Conservation (phyloP, 768 basidiomycete genomes). For the Rhodotorula babjevae region DNA sequence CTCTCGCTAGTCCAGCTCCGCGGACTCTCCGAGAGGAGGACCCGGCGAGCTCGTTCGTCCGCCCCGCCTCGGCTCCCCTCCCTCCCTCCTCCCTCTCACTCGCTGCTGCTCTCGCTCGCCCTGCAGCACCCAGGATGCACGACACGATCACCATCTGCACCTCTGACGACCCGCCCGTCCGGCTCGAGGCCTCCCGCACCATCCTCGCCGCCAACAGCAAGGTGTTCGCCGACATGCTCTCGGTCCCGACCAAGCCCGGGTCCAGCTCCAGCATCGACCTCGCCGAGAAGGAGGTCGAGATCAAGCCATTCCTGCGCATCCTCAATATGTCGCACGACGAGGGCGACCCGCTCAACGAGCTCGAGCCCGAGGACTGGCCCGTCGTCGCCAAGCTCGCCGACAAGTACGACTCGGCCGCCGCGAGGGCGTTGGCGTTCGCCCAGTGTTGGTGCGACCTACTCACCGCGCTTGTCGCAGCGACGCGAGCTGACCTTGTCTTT, state of each 20-base stretch:
- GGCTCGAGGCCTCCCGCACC: neutral
- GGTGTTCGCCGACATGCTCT: neutral
- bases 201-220: neutral
- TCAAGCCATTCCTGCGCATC: neutral
- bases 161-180: neutral
- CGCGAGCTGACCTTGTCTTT: too few species aligned
- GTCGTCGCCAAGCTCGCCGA: neutral
- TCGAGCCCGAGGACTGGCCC: neutral
- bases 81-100: too few species aligned
- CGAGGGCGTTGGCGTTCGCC: too few species aligned
- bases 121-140: neutral
- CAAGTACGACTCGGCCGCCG: neutral
- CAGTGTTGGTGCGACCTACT: too few species aligned
- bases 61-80: too few species aligned
- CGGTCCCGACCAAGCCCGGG: neutral
- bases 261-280: neutral
- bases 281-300: neutral
- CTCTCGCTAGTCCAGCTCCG: too few species aligned
- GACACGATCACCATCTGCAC: neutral
- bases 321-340: neutral
- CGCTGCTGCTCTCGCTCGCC: too few species aligned
- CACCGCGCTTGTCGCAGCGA: too few species aligned
- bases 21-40: too few species aligned
- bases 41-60: too few species aligned
- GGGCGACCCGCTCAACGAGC: neutral